Base-by-base conservation (phyloP, 768 basidiomycete genomes). In the Calvatia gigantea region DNA sequence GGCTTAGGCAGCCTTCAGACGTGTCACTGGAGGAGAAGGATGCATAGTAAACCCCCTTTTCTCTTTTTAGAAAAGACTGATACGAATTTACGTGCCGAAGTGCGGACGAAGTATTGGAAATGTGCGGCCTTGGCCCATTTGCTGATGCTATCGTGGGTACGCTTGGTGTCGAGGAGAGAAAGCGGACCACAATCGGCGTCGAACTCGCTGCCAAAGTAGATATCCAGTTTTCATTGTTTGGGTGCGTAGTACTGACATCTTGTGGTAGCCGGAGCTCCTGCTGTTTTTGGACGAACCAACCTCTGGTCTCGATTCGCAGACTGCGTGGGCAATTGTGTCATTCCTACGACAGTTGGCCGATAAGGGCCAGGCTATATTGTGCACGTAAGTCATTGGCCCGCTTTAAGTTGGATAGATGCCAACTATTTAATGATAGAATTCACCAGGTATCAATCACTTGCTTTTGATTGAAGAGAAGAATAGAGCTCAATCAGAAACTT, bases 251-350 rank as follows among this genome's bases (percentile, higher is more conserved):
- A 8, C 27, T 35, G 25, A 32, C 49, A 12, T 42, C 33, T 42
- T 23, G 11, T 44, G 19, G 57, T 57, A 85, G 85, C 93, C 91
- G 1, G 82, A 83, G 66, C 73, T 94, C 0, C 74, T 96, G 0
- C 77, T 95, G 15, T 94, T 95, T 75, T 70, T 93, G 32, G 93
- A 94, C 64, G 92, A 95, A 67, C 94, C 94, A 0, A 95, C 93
- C 2, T 86, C 89, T 23, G 91, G 92, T 31, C 75, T 94, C 14
- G 91, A 93, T 66, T 91, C 90, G 2, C 90, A 92, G 68, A 88
- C 85, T 51, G 91, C 91, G 2, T 91, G 90, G 89, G 85, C 85
- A 4, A 91, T 93, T 58, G 73, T 91, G 51, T 70, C 76, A 2
- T 91, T 94, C 73, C 73, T 94, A 41, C 77, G 86, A 8, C 79